These are phyloP conservation scores for Castanospermum australe DNA, from an alignment of 306 rosid species.

Conservation along the genomic window DNA sequence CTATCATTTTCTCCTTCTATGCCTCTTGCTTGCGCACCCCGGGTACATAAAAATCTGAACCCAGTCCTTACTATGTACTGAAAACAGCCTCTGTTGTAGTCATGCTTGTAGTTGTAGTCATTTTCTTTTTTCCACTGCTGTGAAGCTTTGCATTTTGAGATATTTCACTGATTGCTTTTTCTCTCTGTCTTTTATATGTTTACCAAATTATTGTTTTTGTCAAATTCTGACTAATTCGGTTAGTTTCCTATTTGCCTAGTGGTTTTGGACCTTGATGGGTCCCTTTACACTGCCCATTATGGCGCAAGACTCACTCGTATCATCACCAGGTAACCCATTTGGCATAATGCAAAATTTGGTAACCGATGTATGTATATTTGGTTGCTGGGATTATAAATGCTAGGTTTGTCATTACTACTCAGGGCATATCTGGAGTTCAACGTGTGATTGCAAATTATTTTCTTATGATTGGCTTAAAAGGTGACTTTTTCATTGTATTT, in stretches of 20 bases:
- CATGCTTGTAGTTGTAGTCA: not conserved
- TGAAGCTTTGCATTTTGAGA: not conserved
- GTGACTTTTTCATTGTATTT: not conserved
- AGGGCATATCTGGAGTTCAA: not conserved
- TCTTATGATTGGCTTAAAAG: not conserved
- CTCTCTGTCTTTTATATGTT: not conserved
- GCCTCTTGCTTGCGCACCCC: not conserved
- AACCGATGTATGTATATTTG: not conserved
- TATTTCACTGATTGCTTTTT: not conserved
- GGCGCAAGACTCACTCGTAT: conserved; percentile 39
- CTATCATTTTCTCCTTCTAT: not conserved
- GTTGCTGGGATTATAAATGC: not conserved
- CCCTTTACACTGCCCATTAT: conserved; percentile 50
- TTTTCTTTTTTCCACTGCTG: not conserved
- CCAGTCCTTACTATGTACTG: not conserved
- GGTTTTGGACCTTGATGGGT: conserved; percentile 43
- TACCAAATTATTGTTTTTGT: not conserved
- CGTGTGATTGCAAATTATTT: not conserved
- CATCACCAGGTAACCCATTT: conserved; percentile 47
- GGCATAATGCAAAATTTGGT: not conserved
- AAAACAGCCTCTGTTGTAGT: not conserved
- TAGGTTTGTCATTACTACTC: not conserved
- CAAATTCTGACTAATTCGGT: conserved; percentile 1
- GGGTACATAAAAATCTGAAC: not conserved
- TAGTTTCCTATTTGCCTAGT: conserved; percentile 20